Conservation (phyloP, 352 stramenopile species). For the Globisporangium middletonii region DNA sequence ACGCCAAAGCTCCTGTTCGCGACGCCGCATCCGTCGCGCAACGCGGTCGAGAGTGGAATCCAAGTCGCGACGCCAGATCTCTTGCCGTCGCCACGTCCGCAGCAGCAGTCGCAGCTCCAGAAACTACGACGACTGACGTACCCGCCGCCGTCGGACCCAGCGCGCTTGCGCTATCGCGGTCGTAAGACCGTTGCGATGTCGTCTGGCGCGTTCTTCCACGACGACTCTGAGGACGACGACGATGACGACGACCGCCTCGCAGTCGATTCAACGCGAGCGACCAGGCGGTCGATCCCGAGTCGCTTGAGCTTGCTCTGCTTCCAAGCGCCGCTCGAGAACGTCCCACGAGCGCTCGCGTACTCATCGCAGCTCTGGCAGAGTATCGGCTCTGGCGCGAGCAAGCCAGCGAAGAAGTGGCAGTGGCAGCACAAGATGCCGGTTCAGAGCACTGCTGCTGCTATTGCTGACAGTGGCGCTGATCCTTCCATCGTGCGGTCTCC, state of each 20-base stretch:
- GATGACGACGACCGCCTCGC: neutral
- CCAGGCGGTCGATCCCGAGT: conserved; percentile 8
- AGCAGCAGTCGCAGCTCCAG: neutral
- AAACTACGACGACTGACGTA: conserved; percentile 16
- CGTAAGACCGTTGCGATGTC: conserved; percentile 20
- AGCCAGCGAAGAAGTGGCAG: conserved; percentile 43
- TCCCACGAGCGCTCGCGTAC: conserved; percentile 29
- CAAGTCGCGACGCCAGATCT: conserved; percentile 47
- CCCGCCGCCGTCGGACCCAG: conserved; percentile 2
- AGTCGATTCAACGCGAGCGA: neutral
- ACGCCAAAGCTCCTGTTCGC: conserved; percentile 78
- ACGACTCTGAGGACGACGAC: conserved; percentile 34
- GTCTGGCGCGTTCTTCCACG: conserved; percentile 19
- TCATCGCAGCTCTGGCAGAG: conserved; percentile 29
- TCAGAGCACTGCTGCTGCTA: neutral
- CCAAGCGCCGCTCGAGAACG: conserved; percentile 26
- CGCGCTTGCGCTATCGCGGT: conserved; percentile 7
- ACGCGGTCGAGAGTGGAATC: conserved; percentile 45
- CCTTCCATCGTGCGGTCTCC: neutral
- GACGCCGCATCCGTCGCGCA: conserved; percentile 60
- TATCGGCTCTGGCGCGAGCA: conserved; percentile 29
- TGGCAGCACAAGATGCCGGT: conserved; percentile 32
- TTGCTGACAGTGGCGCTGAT: conserved; percentile 12
- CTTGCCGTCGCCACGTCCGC: conserved; percentile 25
- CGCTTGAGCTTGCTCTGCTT: conserved; percentile 38